Conservation (phyloP, 306 rosid species). For the Prinsepia uniflora region DNA sequence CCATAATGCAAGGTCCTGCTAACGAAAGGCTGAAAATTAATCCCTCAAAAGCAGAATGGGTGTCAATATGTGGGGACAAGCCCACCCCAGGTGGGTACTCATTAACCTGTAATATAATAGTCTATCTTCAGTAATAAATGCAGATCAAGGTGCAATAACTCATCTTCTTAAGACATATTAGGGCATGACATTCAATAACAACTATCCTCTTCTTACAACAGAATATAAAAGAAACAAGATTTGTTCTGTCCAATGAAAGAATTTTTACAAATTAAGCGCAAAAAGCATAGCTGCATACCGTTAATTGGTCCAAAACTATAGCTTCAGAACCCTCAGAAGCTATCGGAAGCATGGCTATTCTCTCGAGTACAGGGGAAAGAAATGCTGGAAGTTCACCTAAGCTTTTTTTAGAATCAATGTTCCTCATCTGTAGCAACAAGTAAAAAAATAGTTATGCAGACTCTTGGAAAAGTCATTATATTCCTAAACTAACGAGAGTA, state of each 20-base stretch:
- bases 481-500: neutral
- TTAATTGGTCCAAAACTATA: constrained; percentile 72
- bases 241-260: neutral
- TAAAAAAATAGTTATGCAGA: constrained; percentile 7
- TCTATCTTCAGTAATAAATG: constrained; percentile 24
- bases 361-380: constrained; percentile 58
- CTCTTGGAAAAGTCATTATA: neutral
- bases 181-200: neutral
- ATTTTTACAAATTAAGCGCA: neutral
- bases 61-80: constrained; percentile 92
- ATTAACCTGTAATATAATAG: constrained; percentile 59
- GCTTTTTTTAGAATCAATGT: constrained; percentile 59
- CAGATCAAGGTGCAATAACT: constrained; percentile 8
- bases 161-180: neutral
- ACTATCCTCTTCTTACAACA: constrained; percentile 7
- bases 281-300: constrained; percentile 39
- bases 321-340: constrained; percentile 32
- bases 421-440: constrained; percentile 55
- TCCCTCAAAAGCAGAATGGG: constrained; percentile 97
- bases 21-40: constrained; percentile 91
- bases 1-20: constrained; percentile 98
- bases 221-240: constrained; percentile 3
- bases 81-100: constrained; percentile 98
- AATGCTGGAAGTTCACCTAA: constrained; percentile 79
- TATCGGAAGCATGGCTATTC: constrained; percentile 49